Percentiles rank a stretch among this genome's conserved stretches.
phyloP scores from a whole-genome alignment of 176 grass and related monocot species.

The Hyparrhenia diplandra region DNA sequence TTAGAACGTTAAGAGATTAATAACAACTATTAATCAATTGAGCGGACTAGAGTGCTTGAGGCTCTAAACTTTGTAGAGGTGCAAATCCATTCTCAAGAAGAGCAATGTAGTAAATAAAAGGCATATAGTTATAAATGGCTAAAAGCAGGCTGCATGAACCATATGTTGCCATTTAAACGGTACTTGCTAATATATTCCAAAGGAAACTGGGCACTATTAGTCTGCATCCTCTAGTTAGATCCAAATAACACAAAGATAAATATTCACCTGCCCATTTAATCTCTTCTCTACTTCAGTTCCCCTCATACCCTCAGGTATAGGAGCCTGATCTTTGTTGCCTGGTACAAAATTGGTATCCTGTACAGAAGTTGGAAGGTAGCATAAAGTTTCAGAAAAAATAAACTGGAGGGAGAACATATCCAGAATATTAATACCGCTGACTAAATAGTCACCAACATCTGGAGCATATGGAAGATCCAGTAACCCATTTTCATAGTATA shows the following conservation, averaged over 20 bases:
- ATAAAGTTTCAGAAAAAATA: slow-evolving; percentile 28
- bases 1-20: neutral
- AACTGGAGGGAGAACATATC: slow-evolving; percentile 10
- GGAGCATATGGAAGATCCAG: slow-evolving; percentile 86
- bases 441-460: slow-evolving; percentile 87
- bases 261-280: slow-evolving; percentile 53
- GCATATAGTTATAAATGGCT: slow-evolving; percentile 5
- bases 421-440: slow-evolving; percentile 53
- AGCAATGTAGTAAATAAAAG: neutral
- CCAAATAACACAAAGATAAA: neutral
- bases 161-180: slow-evolving; percentile 19
- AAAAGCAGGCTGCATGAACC: neutral
- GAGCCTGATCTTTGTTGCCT: slow-evolving; percentile 59
- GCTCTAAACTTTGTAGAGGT: neutral
- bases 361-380: slow-evolving; percentile 11
- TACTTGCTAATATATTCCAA: neutral
- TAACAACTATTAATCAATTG: neutral
- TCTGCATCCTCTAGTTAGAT: neutral
- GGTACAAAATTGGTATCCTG: slow-evolving; percentile 57
- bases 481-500: slow-evolving; percentile 84
- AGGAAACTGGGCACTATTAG: slow-evolving; percentile 22
- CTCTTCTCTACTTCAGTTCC: slow-evolving; percentile 74
- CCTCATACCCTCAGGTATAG: slow-evolving; percentile 74
- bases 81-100: neutral
- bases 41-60: neutral